Percentiles rank a stretch among this genome's conserved stretches.
Evolutionary conservation across 1,284 basidiomycete genomes (phyloP).

Genomic region (Ganoderma resinaceum): DNA sequence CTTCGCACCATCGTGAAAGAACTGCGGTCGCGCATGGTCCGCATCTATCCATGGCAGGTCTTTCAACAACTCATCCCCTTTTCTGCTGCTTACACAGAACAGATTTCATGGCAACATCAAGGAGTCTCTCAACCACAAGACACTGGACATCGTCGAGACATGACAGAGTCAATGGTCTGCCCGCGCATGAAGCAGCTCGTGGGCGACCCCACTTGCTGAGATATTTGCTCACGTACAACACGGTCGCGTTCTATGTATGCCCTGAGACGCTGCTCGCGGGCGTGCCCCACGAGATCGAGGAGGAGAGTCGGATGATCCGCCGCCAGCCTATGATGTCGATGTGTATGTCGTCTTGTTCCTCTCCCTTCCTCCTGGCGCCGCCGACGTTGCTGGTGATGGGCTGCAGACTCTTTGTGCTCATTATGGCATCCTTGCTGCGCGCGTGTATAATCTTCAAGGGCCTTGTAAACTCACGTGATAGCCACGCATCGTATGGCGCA

Average conservation of each 20-base stretch:
- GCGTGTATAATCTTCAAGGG: too few species aligned
- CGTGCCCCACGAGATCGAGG: slow-evolving; percentile 84
- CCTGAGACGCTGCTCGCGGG: slow-evolving; percentile 92
- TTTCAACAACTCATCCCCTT: not conserved
- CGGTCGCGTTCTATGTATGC: slow-evolving; percentile 91
- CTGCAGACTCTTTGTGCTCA: too few species aligned
- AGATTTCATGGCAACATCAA: slow-evolving; percentile 94
- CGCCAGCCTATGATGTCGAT: too few species aligned
- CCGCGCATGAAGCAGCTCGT: slow-evolving; percentile 93
- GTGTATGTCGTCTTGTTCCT: too few species aligned
- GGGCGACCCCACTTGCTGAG: slow-evolving; percentile 86
- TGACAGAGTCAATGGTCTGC: slow-evolving; percentile 90
- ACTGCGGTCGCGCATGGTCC: slow-evolving; percentile 86
- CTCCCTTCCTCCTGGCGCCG: too few species aligned
- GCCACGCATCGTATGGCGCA: too few species aligned
- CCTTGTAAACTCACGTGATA: too few species aligned
- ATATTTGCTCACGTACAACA: slow-evolving; percentile 93
- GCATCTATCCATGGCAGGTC: slow-evolving; percentile 88
- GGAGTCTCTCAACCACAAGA: slow-evolving; percentile 77
- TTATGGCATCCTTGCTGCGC: too few species aligned
- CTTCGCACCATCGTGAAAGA: slow-evolving; percentile 94
- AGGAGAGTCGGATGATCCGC: too few species aligned
- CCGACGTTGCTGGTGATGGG: too few species aligned
- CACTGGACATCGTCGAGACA: slow-evolving; percentile 89
- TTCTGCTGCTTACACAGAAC: not conserved